Evolutionary conservation across 192 early-diverging fungal genomes (phyloP).

Genomic region (Gryganskiella cystojenkinii): DNA sequence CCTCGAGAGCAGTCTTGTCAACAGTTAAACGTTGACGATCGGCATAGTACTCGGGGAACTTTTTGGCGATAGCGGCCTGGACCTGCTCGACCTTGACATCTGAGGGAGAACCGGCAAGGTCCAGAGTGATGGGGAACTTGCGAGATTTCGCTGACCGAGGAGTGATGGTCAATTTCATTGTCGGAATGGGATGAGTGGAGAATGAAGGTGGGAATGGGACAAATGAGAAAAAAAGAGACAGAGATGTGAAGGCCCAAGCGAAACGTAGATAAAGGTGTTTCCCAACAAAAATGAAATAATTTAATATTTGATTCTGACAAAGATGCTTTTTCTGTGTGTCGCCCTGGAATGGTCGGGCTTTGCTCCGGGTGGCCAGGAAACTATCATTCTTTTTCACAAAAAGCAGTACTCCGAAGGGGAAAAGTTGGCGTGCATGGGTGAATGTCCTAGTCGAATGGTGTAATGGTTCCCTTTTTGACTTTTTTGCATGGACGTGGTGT

Average conservation of each 20-base stretch:
- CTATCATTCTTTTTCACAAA: too few species aligned
- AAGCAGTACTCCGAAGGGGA: too few species aligned
- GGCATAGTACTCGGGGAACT: conserved; percentile 72
- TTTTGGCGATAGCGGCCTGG: conserved; percentile 70
- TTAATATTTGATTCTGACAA: too few species aligned
- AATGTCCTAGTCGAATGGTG: too few species aligned
- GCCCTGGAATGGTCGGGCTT: too few species aligned
- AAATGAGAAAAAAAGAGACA: neutral
- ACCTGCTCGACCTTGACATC: conserved; percentile 77
- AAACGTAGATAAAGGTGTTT: neutral
- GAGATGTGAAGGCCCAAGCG: too few species aligned
- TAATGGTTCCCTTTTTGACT: too few species aligned
- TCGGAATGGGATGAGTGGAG: conserved; percentile 2
- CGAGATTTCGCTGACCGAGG: conserved; percentile 53
- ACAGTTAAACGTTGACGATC: conserved; percentile 85
- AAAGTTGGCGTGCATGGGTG: too few species aligned
- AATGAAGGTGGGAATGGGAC: neutral
- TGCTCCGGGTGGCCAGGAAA: too few species aligned
- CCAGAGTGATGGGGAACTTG: conserved; percentile 68
- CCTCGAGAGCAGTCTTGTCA: conserved; percentile 69
- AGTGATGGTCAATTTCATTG: conserved; percentile 65
- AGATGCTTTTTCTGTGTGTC: too few species aligned
- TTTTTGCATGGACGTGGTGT: too few species aligned
- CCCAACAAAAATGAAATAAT: neutral
- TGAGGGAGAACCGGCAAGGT: conserved; percentile 60